Conservation (phyloP, 129 eudicot species). For the Scalesia atractyloides region DNA sequence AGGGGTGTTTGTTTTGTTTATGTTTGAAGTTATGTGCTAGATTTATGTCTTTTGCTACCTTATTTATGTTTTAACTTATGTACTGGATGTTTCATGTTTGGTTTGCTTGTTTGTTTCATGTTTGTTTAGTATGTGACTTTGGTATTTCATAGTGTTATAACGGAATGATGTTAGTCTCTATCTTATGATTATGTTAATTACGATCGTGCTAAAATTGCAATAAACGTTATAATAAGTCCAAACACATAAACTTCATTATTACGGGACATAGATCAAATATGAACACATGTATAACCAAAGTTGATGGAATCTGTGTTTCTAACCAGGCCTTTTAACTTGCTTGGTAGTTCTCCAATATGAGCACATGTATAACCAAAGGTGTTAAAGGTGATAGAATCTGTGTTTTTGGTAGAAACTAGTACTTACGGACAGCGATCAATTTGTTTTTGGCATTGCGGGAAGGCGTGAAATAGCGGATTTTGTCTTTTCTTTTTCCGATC, state of each 20-base stretch:
- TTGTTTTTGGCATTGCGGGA: constrained; percentile 85
- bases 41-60: constrained; percentile 13
- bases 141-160: constrained; percentile 3
- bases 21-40: constrained; percentile 11
- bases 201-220: too few relatives aligned
- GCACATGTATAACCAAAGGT: neutral
- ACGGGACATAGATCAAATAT: too few relatives aligned
- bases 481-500: constrained; percentile 91
- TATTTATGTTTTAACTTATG: constrained; percentile 14
- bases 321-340: constrained; percentile 71
- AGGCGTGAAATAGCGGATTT: constrained; percentile 93
- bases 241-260: too few relatives aligned
- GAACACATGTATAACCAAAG: too few relatives aligned
- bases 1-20: constrained; percentile 8
- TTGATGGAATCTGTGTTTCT: too few relatives aligned
- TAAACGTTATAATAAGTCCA: too few relatives aligned
- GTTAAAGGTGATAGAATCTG: neutral
- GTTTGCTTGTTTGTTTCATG: neutral
- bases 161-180: neutral
- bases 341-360: constrained; percentile 86
- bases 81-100: neutral
- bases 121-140: neutral
- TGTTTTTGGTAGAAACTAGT: neutral
- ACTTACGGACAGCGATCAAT: constrained; percentile 86
- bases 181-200: neutral